phyloP scores from a whole-genome alignment of 148 eudicot species.

The Rhododendron kiyosumense region DNA sequence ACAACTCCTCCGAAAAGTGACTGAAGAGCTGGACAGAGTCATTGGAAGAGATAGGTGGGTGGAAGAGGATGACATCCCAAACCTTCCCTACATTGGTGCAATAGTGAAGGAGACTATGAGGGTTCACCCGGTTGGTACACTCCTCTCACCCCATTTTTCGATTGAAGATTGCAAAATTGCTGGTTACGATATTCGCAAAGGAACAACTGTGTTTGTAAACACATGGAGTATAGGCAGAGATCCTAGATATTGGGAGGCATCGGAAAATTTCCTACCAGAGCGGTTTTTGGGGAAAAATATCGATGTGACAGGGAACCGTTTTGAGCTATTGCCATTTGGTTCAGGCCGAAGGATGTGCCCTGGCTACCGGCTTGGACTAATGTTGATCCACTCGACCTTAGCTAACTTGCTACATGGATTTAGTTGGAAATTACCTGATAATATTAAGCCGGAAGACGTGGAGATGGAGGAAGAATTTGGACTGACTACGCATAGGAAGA shows the following conservation, averaged over 20 bases:
- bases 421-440: background rate
- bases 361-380: background rate
- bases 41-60: background rate
- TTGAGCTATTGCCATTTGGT: background rate
- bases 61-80: background rate
- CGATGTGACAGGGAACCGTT: background rate
- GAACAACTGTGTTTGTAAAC: background rate
- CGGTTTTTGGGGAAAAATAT: background rate
- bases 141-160: background rate
- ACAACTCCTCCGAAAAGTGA: background rate
- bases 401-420: constrained; percentile 8
- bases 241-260: background rate
- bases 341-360: background rate
- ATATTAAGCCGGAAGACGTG: background rate
- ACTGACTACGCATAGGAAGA: background rate
- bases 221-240: constrained; percentile 1
- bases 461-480: background rate
- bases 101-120: background rate
- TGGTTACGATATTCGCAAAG: background rate
- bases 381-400: background rate
- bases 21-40: background rate
- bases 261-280: background rate
- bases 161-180: background rate
- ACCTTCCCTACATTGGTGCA: background rate
- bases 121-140: background rate